Percentiles rank a stretch among this genome's conserved stretches.
Evolutionary conservation across 2,329 filamentous ascomycete species (phyloP).

Genomic region (Ascochyta koolunga): DNA sequence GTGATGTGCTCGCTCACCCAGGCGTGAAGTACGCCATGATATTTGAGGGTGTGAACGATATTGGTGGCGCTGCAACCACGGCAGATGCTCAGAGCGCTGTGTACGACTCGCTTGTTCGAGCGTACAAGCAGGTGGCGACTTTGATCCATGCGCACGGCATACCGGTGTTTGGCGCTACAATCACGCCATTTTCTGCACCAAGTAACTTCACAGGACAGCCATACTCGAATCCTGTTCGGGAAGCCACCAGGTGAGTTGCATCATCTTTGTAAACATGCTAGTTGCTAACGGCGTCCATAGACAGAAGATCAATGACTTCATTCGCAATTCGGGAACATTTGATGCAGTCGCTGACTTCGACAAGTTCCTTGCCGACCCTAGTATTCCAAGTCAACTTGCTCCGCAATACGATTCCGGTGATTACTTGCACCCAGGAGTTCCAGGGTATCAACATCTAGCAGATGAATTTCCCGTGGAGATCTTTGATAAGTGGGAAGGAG

Average conservation of each 20-base stretch:
- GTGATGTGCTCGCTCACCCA: slow-evolving; percentile 66
- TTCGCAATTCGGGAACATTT: slow-evolving; percentile 62
- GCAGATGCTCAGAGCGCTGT: slow-evolving; percentile 54
- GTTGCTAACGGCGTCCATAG: background rate
- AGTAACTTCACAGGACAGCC: slow-evolving; percentile 52
- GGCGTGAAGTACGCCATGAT: slow-evolving; percentile 67
- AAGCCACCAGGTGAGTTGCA: slow-evolving; percentile 56
- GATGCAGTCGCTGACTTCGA: slow-evolving; percentile 70
- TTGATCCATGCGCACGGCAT: slow-evolving; percentile 62
- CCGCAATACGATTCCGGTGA: slow-evolving; percentile 65
- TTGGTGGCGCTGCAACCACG: slow-evolving; percentile 60
- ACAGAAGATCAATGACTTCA: slow-evolving; percentile 66
- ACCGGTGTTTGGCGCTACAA: slow-evolving; percentile 67
- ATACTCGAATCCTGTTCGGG: slow-evolving; percentile 62
- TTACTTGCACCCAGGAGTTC: slow-evolving; percentile 67
- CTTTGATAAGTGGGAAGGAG: slow-evolving; percentile 49
- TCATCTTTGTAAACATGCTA: background rate
- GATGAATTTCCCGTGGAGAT: slow-evolving; percentile 63
- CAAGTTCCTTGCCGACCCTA: slow-evolving; percentile 59
- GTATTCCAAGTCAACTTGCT: slow-evolving; percentile 55
- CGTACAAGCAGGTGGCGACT: slow-evolving; percentile 63
- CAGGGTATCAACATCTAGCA: slow-evolving; percentile 66
- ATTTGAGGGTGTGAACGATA: slow-evolving; percentile 70
- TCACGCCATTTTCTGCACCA: slow-evolving; percentile 65
- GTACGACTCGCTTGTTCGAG: slow-evolving; percentile 60